These are phyloP conservation scores for Beauveria pseudobassiana DNA, from an alignment of 2,329 filamentous ascomycete species.

Conservation along the genomic window DNA sequence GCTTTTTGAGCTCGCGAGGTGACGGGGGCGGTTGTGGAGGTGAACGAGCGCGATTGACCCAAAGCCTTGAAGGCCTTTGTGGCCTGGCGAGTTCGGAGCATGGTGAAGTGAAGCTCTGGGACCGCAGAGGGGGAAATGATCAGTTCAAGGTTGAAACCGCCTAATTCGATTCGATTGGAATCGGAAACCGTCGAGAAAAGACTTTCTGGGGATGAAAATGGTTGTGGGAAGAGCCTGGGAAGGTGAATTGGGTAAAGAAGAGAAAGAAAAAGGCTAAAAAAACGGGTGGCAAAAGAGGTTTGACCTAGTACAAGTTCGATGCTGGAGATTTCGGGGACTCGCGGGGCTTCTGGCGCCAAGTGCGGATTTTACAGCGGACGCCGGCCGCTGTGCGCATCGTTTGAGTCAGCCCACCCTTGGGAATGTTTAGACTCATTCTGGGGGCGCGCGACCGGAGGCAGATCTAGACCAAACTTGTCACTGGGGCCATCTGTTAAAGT, in stretches of 20 bases:
- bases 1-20: constrained; percentile 32
- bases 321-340: not conserved
- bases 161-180: not conserved
- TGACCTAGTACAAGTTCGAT: not conserved
- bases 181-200: not conserved
- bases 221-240: constrained; percentile 13
- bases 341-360: not conserved
- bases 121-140: not conserved
- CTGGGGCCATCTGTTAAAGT: too few species aligned
- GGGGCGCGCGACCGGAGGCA: not conserved
- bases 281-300: not conserved
- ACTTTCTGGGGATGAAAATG: not conserved
- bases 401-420: not conserved
- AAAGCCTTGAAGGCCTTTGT: constrained; percentile 39
- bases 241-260: not conserved
- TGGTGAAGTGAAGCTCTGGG: constrained; percentile 22
- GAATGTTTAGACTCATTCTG: not conserved
- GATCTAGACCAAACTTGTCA: too few species aligned
- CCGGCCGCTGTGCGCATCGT: not conserved
- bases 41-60: constrained; percentile 32
- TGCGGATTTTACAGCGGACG: not conserved
- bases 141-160: too few species aligned
- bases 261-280: constrained; percentile 9
- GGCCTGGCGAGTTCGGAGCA: constrained; percentile 44
- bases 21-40: constrained; percentile 30